Base-by-base conservation (phyloP, 257 asterid genomes). In the Solanum lignicaule region DNA sequence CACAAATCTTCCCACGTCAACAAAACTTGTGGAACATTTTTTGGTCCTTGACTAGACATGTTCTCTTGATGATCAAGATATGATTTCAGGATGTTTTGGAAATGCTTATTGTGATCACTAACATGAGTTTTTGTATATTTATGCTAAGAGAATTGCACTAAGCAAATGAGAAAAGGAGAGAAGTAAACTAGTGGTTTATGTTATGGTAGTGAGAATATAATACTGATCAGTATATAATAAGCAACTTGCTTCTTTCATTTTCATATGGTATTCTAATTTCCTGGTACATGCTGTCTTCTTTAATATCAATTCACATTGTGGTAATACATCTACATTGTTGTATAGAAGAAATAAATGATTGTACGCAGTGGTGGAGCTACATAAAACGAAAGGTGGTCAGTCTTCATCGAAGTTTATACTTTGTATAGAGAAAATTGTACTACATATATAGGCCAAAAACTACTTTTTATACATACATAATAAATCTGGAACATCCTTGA, bases 1-100 rank as follows among this genome's bases (percentile, higher is more conserved):
- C 90, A 86, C 35, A 91, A 35, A 88, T 91, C 92, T 71, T 91
- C 85, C 93, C 93, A 91, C 65, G 91, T 91, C 88, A 90, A 72
- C 72, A 43, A 79, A 9, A 86, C 85, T 7, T 36, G 9, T 36
- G 38, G 38, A 35, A 7, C 71, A 23, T 21, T 75, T 46, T 69
- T 72, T 36, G 39, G 14, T 81, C 88, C 20, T 46, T 35, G 31
- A 18, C 25, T 74, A 81, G 82, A 12, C 78, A 43, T 43, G 55
- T 21, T 71, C 8, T 83, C 55, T 43, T 43, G 55, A 43, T 43
- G 55, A 43, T 43, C 18, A 43, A 43, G 55, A 55, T 55, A 41
- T 41, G 36, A 13, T 39, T 78, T n/a, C 5, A n/a, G 62, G 62
- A 78, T 38, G 83, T n/a, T 74, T 75, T 3, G 10, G 25, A 27